These are phyloP conservation scores for Ensete ventricosum DNA, from an alignment of 176 grass and related monocot species.

Conservation along the genomic window DNA sequence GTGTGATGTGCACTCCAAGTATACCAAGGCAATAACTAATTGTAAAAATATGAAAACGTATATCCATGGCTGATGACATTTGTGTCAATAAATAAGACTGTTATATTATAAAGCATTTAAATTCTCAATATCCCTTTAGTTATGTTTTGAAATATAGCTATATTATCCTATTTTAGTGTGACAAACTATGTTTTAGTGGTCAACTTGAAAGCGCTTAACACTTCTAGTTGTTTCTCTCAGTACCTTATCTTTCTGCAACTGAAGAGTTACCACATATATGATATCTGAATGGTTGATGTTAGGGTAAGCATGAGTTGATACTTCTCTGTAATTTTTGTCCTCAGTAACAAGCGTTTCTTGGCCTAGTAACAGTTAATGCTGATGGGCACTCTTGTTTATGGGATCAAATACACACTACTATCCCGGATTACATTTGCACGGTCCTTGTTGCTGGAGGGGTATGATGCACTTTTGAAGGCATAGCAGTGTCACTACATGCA, in stretches of 20 bases:
- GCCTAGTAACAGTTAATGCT: constrained; percentile 59
- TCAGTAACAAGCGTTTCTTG: constrained; percentile 8
- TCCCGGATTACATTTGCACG: constrained; percentile 88
- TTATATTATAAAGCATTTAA: no score
- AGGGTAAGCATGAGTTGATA: neutral
- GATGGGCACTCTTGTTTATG: constrained; percentile 87
- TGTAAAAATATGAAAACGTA: neutral
- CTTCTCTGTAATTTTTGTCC: neutral
- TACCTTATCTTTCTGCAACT: neutral
- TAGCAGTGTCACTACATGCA: no score
- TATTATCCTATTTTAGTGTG: no score
- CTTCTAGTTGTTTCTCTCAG: neutral
- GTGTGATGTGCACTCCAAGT: neutral
- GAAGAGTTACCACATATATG: neutral
- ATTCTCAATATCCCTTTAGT: no score
- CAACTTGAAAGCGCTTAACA: neutral
- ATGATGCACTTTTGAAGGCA: constrained; percentile 75
- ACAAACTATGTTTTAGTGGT: neutral
- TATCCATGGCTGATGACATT: neutral
- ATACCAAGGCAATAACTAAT: neutral
- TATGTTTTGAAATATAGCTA: no score
- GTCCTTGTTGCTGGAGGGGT: constrained; percentile 95
- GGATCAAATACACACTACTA: constrained; percentile 70
- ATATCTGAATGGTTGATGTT: neutral
- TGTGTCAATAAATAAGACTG: no score